Base-by-base conservation (phyloP, 2,329 filamentous ascomycete genomes). In the Colletotrichum simmondsii region DNA sequence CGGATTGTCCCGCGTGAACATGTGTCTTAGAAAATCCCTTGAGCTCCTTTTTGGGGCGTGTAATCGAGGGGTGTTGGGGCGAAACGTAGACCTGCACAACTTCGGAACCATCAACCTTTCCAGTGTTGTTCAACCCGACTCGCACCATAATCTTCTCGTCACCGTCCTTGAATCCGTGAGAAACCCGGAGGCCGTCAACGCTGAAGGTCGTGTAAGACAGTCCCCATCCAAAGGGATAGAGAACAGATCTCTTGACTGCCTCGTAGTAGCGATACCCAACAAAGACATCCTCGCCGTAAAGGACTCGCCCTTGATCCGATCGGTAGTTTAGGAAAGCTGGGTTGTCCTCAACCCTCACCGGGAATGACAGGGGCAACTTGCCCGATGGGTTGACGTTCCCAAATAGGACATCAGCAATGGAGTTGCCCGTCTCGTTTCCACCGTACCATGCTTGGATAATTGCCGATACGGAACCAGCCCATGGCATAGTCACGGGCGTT, bases 191-290 rank as follows among this genome's bases (percentile, higher is more conserved):
- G 3, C n/a, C 7, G 14, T 16, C 6, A 22, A 61, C 19, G 3
- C 5, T 77, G 80, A 93, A 94, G 0, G 82, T 88, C 0, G 92
- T 93, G 77, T 93, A 94, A 2, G 90, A 91, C 4, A 94, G 81
- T 8, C 92, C 92, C 76, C 92, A 88, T 2, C 92, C 92, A 77
- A 94, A 94, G 49, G 90, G 86, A 80, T 93, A 94, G 0, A 91
- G 85, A 0, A 90, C 87, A 60, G 87, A 84, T 35, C 1, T 76
- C 62, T 19, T 74, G 42, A 73, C 65, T 63, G 42, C 71, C 77
- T 94, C 92, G 77, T 93, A 94, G 81, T 89, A 93, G 16, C 92
- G 85, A 80, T 95, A 94, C 0, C 93, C 93, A 16, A 94, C 86
- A 77, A 92, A 94, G 28, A 94, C 86, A 61, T 92, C 92, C 79